Conservation (phyloP, 2,329 filamentous ascomycete genomes). For the Trichoderma atroviride region DNA sequence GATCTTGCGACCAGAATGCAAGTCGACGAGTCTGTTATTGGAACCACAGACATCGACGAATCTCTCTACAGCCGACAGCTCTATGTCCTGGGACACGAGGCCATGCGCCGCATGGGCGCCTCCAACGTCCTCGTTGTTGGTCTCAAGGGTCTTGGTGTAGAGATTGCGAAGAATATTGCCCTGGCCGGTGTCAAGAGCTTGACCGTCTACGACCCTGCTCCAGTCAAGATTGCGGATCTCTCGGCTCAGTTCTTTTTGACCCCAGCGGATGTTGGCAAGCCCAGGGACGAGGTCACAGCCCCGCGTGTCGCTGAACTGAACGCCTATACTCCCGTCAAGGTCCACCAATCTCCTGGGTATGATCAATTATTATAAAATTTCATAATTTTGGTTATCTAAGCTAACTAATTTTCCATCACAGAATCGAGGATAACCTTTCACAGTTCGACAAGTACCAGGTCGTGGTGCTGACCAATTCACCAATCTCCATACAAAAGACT, state of each 20-base stretch:
- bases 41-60: slow-evolving; percentile 67
- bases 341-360: slow-evolving; percentile 66
- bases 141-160: slow-evolving; percentile 90
- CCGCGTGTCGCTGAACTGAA: slow-evolving; percentile 93
- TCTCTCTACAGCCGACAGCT: slow-evolving; percentile 75
- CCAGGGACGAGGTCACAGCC: slow-evolving; percentile 81
- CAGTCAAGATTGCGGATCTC: slow-evolving; percentile 81
- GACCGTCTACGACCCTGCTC: slow-evolving; percentile 86
- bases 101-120: slow-evolving; percentile 98
- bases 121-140: slow-evolving; percentile 93
- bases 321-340: slow-evolving; percentile 86
- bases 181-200: slow-evolving; percentile 97
- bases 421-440: slow-evolving; percentile 73
- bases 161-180: slow-evolving; percentile 98
- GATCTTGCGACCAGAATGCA: slow-evolving; percentile 67
- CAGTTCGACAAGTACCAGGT: slow-evolving; percentile 91
- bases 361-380: slow-evolving; percentile 29
- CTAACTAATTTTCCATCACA: slow-evolving; percentile 37
- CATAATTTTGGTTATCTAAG: background rate
- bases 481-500: slow-evolving; percentile 75
- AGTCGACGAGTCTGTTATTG: slow-evolving; percentile 62
- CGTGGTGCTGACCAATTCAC: slow-evolving; percentile 84
- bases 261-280: slow-evolving; percentile 85
- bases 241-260: slow-evolving; percentile 98
- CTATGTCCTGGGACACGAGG: slow-evolving; percentile 72